These are phyloP conservation scores for Trametes cubensis DNA, from an alignment of 768 basidiomycete genomes.

Conservation along the genomic window DNA sequence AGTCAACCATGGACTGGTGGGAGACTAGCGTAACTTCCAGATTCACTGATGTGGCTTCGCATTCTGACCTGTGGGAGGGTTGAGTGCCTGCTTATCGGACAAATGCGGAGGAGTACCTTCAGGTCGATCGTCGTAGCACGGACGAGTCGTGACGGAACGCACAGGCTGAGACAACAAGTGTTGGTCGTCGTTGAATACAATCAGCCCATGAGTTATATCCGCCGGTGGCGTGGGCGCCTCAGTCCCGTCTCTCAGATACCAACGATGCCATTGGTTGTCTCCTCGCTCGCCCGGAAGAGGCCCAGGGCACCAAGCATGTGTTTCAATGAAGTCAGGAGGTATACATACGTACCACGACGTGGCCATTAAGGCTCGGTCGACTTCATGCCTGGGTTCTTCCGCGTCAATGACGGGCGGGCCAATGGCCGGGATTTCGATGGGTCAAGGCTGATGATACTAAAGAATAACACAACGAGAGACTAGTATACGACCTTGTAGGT, in stretches of 20 bases:
- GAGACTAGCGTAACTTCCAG: not conserved
- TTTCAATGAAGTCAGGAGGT: not conserved
- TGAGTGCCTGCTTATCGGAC: not conserved
- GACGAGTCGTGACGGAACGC: too few relatives aligned
- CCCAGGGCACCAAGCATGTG: not conserved
- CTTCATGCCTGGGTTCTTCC: too few relatives aligned
- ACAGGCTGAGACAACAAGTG: too few relatives aligned
- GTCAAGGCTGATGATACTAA: conserved; percentile 12
- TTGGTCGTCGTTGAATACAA: too few relatives aligned
- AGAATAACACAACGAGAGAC: conserved; percentile 18
- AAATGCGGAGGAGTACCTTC: not conserved
- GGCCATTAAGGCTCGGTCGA: too few relatives aligned
- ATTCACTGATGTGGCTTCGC: not conserved
- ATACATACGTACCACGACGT: too few relatives aligned
- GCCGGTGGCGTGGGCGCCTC: not conserved
- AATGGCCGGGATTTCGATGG: not conserved
- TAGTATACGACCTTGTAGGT: conserved; percentile 20
- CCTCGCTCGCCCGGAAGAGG: not conserved
- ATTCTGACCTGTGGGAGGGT: not conserved
- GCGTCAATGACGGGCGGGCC: too few relatives aligned
- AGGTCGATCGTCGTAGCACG: not conserved
- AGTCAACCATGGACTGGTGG: not conserved
- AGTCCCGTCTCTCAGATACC: not conserved
- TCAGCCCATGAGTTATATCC: not conserved
- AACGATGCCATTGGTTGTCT: not conserved